These are phyloP conservation scores for Hansenula sp. DNA, from an alignment of 1,139 yeast genomes.

Conservation along the genomic window DNA sequence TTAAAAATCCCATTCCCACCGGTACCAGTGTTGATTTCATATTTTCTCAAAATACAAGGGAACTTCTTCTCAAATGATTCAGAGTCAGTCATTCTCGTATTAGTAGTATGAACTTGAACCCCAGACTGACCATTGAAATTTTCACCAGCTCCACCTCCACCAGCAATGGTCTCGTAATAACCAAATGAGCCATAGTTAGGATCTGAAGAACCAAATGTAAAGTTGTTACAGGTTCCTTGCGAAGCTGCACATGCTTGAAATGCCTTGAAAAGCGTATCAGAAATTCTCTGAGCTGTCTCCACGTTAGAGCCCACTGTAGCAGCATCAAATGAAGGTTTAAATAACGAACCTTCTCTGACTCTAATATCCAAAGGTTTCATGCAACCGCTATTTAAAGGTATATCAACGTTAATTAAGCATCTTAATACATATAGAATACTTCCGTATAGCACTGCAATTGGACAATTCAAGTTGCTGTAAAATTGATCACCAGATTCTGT, in stretches of 20 bases:
- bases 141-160: conserved; percentile 67
- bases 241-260: conserved; percentile 76
- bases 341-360: conserved; percentile 65
- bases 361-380: conserved; percentile 60
- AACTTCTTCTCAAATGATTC: conserved; percentile 64
- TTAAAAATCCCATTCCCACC: conserved; percentile 53
- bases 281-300: conserved; percentile 77
- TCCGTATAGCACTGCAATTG: conserved; percentile 69
- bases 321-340: conserved; percentile 69
- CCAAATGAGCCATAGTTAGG: conserved; percentile 45
- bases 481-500: conserved; percentile 53
- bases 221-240: conserved; percentile 71
- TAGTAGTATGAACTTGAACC: conserved; percentile 69
- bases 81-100: conserved; percentile 66
- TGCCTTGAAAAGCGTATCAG: conserved; percentile 73
- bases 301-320: conserved; percentile 91
- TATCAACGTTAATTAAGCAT: conserved; percentile 69
- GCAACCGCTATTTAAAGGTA: conserved; percentile 85
- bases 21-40: conserved; percentile 45
- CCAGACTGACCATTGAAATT: conserved; percentile 61
- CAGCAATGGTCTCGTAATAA: conserved; percentile 69
- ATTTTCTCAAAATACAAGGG: conserved; percentile 57
- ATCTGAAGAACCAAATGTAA: conserved; percentile 60
- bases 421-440: conserved; percentile 77
- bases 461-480: conserved; percentile 61